These are phyloP conservation scores for Colletotrichum sp. DNA, from an alignment of 2,329 filamentous ascomycete genomes.

Conservation along the genomic window DNA sequence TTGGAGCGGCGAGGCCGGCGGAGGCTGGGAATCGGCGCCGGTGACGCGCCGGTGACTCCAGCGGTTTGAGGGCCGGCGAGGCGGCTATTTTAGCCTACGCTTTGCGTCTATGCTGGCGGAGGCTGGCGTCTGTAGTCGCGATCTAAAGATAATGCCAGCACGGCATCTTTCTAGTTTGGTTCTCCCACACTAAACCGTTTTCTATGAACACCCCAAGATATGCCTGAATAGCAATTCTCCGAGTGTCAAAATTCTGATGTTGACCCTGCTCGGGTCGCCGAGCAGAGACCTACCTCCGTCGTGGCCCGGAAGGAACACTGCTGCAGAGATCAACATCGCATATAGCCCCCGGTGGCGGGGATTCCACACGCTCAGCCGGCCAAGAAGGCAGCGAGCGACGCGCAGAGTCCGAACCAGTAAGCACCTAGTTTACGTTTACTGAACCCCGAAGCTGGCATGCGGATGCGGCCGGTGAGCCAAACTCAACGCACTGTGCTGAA, in stretches of 20 bases:
- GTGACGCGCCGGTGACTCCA: background rate
- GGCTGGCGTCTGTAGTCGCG: background rate
- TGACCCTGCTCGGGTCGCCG: background rate
- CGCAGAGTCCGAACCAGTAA: background rate
- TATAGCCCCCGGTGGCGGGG: background rate
- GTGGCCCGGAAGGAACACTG: background rate
- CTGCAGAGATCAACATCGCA: constrained; percentile 5
- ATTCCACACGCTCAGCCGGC: background rate
- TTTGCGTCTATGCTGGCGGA: background rate
- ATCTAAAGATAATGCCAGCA: background rate
- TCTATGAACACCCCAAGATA: background rate
- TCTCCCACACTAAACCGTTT: background rate
- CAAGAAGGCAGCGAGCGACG: background rate
- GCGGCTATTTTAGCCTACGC: background rate
- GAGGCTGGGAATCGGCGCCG: constrained; percentile 5
- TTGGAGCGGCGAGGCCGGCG: background rate
- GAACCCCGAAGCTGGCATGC: background rate
- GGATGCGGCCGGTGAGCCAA: background rate
- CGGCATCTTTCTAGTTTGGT: background rate
- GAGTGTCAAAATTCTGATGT: background rate
- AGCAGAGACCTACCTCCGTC: background rate
- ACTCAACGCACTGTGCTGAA: background rate
- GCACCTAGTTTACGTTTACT: background rate
- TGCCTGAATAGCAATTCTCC: background rate
- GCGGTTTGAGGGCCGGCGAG: background rate